Conservation (phyloP, 2,329 filamentous ascomycete species). For the Pleurostoma richardsiae region DNA sequence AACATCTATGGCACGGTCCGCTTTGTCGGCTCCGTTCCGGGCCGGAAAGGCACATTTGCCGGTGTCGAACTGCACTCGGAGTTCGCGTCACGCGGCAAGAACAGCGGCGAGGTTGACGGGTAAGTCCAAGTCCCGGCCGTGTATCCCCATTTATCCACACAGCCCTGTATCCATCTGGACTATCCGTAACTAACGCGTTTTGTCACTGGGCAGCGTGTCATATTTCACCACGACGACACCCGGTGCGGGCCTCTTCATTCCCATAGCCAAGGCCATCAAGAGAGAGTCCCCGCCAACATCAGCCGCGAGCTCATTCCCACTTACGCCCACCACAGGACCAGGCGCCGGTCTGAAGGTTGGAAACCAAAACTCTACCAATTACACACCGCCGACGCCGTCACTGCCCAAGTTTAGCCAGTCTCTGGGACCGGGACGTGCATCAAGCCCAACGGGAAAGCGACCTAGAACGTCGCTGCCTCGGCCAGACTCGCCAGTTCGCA, state of each 20-base stretch:
- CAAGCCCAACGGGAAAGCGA: constrained; percentile 69
- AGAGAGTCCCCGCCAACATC: constrained; percentile 53
- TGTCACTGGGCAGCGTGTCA: constrained; percentile 39
- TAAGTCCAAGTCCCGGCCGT: constrained; percentile 33
- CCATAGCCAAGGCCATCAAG: constrained; percentile 72
- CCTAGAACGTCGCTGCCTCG: constrained; percentile 75
- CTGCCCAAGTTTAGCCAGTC: constrained; percentile 85
- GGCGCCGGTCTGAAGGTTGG: constrained; percentile 47
- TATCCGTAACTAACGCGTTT: constrained; percentile 14
- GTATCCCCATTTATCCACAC: constrained; percentile 3
- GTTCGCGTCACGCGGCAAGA: constrained; percentile 82
- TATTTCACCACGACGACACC: constrained; percentile 80
- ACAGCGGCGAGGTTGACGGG: constrained; percentile 94
- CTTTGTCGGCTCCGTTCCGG: constrained; percentile 80
- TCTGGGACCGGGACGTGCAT: constrained; percentile 67
- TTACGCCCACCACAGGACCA: constrained; percentile 65
- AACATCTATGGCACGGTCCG: constrained; percentile 87
- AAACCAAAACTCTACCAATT: constrained; percentile 53
- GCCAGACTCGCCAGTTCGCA: constrained; percentile 79
- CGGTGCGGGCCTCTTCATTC: constrained; percentile 90
- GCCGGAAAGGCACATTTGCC: constrained; percentile 87
- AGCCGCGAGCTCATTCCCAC: constrained; percentile 46
- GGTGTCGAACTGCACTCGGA: constrained; percentile 84
- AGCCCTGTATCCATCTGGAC: background rate
- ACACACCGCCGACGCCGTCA: constrained; percentile 60